Evolutionary conservation across 176 grass and related monocot genomes (phyloP).

Genomic region (Aegilops umbellulata): DNA sequence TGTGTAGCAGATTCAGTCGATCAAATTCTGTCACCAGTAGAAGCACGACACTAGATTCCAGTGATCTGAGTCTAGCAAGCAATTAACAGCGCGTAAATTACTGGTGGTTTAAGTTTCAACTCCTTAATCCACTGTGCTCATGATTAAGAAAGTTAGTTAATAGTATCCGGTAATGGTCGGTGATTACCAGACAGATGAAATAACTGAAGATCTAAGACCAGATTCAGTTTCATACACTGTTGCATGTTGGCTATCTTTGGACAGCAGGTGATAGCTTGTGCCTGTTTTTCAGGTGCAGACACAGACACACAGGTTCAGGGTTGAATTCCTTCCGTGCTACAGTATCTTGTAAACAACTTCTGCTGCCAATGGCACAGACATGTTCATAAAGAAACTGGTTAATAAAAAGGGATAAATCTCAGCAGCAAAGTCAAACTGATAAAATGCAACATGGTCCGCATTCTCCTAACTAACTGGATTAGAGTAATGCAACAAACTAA

Average conservation of each 20-base stretch:
- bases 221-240: constrained; percentile 19
- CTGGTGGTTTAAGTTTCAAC: background rate
- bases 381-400: constrained; percentile 8
- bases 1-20: background rate
- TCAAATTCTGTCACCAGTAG: background rate
- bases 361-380: constrained; percentile 21
- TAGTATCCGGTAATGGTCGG: no score
- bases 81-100: background rate
- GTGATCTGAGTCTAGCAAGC: constrained; percentile 8
- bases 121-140: background rate
- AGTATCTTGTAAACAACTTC: background rate
- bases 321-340: background rate
- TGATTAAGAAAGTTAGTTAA: background rate
- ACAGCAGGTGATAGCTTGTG: constrained; percentile 19
- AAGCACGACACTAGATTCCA: background rate
- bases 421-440: constrained; percentile 28
- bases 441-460: constrained; percentile 23
- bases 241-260: background rate
- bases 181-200: constrained; percentile 10
- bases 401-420: background rate
- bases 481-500: background rate
- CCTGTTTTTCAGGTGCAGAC: constrained; percentile 37
- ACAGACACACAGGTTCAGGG: constrained; percentile 27
- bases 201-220: background rate
- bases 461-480: constrained; percentile 40